Percentiles rank a stretch among this genome's conserved stretches.
These are phyloP conservation scores for Corynascus novoguineensis DNA, from an alignment of 495 filamentous ascomycete species.

Conservation along the genomic window DNA sequence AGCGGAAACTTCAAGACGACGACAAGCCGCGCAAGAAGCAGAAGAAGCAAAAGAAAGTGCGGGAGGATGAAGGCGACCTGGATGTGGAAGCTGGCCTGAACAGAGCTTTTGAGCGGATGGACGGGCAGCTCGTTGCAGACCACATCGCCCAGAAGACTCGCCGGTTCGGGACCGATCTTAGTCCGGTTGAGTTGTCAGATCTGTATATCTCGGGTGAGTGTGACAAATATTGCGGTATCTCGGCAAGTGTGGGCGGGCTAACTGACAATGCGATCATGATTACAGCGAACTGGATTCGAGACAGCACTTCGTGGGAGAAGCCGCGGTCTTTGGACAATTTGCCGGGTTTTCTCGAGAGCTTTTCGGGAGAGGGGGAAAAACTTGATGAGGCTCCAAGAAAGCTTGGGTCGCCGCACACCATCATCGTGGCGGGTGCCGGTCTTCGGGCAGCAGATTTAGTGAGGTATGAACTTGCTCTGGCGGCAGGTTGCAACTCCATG, in stretches of 20 bases:
- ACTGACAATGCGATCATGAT: not conserved
- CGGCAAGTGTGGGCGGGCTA: not conserved
- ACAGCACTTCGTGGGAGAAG: conserved; percentile 68
- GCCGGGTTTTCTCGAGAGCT: conserved; percentile 68
- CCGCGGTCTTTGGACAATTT: conserved; percentile 61
- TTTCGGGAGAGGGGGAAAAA: conserved; percentile 48
- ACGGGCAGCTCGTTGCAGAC: conserved; percentile 76
- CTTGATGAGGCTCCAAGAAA: conserved; percentile 58
- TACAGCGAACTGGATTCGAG: conserved; percentile 45
- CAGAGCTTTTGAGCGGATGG: conserved; percentile 72
- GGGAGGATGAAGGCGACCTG: conserved; percentile 52
- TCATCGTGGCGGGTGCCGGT: conserved; percentile 74
- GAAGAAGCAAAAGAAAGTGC: conserved; percentile 52
- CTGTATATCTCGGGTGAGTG: conserved; percentile 69
- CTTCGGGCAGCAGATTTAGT: conserved; percentile 75
- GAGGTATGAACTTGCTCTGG: conserved; percentile 42
- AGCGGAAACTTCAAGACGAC: conserved; percentile 35
- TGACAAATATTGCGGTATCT: not conserved
- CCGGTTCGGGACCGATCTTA: conserved; percentile 73
- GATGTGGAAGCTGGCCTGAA: conserved; percentile 67
- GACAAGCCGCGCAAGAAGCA: conserved; percentile 32
- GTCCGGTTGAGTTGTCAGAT: conserved; percentile 76
- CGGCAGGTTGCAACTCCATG: not conserved
- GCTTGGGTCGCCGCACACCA: conserved; percentile 77
- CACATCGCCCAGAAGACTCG: conserved; percentile 72